phyloP scores from a whole-genome alignment of 2,329 filamentous ascomycete species.

The Neonectria neomacrospora region DNA sequence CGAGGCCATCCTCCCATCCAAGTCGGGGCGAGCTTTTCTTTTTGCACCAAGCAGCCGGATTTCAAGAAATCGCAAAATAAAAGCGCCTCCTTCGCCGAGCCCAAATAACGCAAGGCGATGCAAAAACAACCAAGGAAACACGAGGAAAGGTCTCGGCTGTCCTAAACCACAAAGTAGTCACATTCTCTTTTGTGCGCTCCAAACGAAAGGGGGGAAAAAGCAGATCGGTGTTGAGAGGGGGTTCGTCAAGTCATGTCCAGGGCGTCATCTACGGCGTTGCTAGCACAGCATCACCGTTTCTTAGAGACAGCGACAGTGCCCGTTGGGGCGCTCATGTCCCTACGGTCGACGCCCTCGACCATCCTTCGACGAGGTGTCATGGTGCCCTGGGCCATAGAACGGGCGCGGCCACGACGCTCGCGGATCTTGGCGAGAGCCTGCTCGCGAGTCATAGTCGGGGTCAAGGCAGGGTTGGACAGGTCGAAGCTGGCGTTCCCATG shows the following conservation, averaged over 20 bases:
- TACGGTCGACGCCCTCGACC: slow-evolving; percentile 60
- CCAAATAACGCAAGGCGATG: slow-evolving; percentile 23
- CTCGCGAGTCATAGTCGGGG: slow-evolving; percentile 76
- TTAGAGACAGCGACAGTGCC: slow-evolving; percentile 41
- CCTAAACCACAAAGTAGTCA: slow-evolving; percentile 22
- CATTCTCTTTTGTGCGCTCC: slow-evolving; percentile 13
- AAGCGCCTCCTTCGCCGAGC: slow-evolving; percentile 42
- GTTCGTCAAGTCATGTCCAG: slow-evolving; percentile 40
- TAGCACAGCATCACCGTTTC: slow-evolving; percentile 34
- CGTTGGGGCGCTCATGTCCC: slow-evolving; percentile 62
- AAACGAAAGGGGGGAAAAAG: slow-evolving; percentile 3
- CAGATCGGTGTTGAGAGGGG: slow-evolving; percentile 1
- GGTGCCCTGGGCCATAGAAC: slow-evolving; percentile 72
- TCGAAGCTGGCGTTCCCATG: slow-evolving; percentile 59
- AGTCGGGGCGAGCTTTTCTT: slow-evolving; percentile 20
- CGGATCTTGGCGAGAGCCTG: slow-evolving; percentile 80
- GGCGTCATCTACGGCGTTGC: slow-evolving; percentile 19
- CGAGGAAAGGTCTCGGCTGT: slow-evolving; percentile 1
- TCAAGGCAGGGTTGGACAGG: slow-evolving; percentile 67
- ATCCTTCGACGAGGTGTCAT: slow-evolving; percentile 68
- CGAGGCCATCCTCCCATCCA: slow-evolving; percentile 9
- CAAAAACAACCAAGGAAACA: slow-evolving; percentile 11
- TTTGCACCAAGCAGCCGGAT: slow-evolving; percentile 22
- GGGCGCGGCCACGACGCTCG: slow-evolving; percentile 76
- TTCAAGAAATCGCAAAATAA: slow-evolving; percentile 19